Percentiles rank a stretch among this genome's conserved stretches.
These are phyloP conservation scores for Glonium stellatum DNA, from an alignment of 495 filamentous ascomycete genomes.

Conservation along the genomic window DNA sequence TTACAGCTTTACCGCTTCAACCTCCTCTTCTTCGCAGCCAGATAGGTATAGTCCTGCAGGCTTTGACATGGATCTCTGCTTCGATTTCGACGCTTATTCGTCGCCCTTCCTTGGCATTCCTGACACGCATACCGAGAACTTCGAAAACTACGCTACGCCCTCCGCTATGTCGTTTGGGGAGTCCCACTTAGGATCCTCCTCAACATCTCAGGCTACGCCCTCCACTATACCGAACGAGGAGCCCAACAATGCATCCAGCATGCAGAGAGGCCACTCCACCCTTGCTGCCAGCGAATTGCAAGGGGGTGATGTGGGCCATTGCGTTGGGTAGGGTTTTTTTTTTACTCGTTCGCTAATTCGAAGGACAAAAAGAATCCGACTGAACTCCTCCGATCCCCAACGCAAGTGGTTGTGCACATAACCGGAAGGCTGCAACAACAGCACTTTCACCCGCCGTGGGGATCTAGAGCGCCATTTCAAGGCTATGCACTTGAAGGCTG, in stretches of 20 bases:
- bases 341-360: too few species aligned
- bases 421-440: not conserved
- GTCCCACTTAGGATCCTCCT: not conserved
- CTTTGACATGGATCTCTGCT: not conserved
- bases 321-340: not conserved
- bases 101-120: not conserved
- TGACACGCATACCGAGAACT: not conserved
- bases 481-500: not conserved
- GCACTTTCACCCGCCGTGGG: not conserved
- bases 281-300: not conserved
- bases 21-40: not conserved
- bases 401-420: not conserved
- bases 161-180: too few species aligned
- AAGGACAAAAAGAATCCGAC: too few species aligned
- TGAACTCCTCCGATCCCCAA: not conserved
- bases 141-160: too few species aligned
- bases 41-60: not conserved
- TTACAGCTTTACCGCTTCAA: not conserved
- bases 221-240: not conserved
- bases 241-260: not conserved
- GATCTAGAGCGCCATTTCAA: constrained; percentile 2
- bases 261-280: not conserved
- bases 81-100: not conserved
- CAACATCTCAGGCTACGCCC: not conserved
- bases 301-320: not conserved